Evolutionary conservation across 768 basidiomycete genomes (phyloP).

Genomic region (Pulveroboletus sp.): DNA sequence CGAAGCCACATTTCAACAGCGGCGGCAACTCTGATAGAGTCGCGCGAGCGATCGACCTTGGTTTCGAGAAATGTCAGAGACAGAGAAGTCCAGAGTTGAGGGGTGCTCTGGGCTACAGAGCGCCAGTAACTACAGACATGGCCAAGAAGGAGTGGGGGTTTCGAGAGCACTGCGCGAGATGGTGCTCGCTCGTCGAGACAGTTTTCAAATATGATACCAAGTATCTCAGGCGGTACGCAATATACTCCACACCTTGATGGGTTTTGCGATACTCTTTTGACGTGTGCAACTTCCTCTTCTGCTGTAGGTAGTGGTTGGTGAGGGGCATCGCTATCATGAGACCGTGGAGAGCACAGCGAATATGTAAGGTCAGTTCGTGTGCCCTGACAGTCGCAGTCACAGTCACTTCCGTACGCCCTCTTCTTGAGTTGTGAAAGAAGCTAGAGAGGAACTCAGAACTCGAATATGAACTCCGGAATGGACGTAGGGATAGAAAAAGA

Average conservation of each 20-base stretch:
- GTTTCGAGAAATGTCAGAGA: slow-evolving; percentile 22
- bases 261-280: too few species aligned
- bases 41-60: slow-evolving; percentile 16
- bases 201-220: slow-evolving; percentile 25
- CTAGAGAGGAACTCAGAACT: slow-evolving; percentile 2
- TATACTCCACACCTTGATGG: not conserved
- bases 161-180: not conserved
- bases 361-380: not conserved
- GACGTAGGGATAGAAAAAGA: not conserved
- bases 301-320: too few species aligned
- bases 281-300: too few species aligned
- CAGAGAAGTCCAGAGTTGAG: slow-evolving; percentile 25
- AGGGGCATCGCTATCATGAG: too few species aligned
- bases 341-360: too few species aligned
- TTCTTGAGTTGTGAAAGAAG: not conserved
- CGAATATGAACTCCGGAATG: not conserved
- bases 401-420: not conserved
- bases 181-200: slow-evolving; percentile 8
- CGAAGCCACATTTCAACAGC: slow-evolving; percentile 22
- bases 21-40: slow-evolving; percentile 10
- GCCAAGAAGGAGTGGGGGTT: slow-evolving; percentile 23
- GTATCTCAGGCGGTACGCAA: slow-evolving; percentile 36
- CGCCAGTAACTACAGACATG: slow-evolving; percentile 28
- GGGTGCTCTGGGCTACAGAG: slow-evolving; percentile 8
- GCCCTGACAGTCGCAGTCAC: not conserved